Conservation (phyloP, 306 rosid genomes). For the Lithocarpus polystachyus region DNA sequence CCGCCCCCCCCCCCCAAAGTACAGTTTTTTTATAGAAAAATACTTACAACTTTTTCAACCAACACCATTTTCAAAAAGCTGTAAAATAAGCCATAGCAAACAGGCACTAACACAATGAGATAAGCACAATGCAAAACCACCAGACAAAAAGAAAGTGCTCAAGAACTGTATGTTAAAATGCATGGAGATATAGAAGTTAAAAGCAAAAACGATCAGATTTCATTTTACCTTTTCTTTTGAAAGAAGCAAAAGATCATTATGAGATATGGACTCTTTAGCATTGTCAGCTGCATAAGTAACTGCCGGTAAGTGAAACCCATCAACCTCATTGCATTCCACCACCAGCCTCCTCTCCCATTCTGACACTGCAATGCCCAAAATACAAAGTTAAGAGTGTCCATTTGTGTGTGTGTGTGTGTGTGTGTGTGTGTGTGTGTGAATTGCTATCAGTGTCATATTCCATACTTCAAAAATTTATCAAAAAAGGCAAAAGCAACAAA, state of each 20-base stretch:
- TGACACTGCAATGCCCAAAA: slow-evolving; percentile 40
- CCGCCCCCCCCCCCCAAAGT: no score
- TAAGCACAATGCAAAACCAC: background rate
- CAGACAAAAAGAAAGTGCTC: background rate
- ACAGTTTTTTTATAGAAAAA: no score
- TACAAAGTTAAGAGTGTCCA: background rate
- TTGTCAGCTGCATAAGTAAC: slow-evolving; percentile 34
- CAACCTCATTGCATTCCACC: slow-evolving; percentile 54
- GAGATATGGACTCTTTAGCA: slow-evolving; percentile 48
- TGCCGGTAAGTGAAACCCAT: slow-evolving; percentile 71
- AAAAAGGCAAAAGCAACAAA: background rate
- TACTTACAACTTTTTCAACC: background rate
- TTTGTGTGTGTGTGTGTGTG: background rate
- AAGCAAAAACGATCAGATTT: background rate
- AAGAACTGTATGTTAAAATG: background rate
- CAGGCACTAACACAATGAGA: background rate
- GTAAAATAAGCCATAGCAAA: background rate
- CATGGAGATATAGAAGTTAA: background rate
- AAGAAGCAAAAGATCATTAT: slow-evolving; percentile 78
- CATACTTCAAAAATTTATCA: slow-evolving; percentile 7
- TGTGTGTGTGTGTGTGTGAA: background rate
- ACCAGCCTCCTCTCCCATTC: slow-evolving; percentile 68
- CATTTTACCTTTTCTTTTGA: slow-evolving; percentile 64
- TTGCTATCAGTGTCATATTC: background rate
- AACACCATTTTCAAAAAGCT: no score